phyloP scores from a whole-genome alignment of 2,329 filamentous ascomycete genomes.

The Phaeosphaeriaceae sp. region DNA sequence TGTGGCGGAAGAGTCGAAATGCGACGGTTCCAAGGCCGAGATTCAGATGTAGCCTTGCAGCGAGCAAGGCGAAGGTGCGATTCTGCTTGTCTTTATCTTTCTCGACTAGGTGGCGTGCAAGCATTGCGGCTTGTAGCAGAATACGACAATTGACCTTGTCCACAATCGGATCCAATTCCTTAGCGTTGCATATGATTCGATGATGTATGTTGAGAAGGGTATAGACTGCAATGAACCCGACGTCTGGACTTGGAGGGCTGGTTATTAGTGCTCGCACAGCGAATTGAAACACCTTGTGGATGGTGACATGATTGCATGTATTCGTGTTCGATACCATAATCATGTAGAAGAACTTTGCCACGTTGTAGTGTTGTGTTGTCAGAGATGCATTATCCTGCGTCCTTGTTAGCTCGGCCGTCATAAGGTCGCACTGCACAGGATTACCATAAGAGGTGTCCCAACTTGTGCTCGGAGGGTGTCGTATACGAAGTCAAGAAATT shows the following conservation, averaged over 20 bases:
- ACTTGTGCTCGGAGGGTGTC: not conserved
- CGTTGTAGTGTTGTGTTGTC: constrained; percentile 9
- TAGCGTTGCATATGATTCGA: constrained; percentile 2
- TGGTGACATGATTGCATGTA: not conserved
- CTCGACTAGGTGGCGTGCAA: constrained; percentile 31
- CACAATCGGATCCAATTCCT: constrained; percentile 3
- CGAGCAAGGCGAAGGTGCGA: constrained; percentile 37
- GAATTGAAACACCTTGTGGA: not conserved
- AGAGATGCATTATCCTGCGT: not conserved
- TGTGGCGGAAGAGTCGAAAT: constrained; percentile 34
- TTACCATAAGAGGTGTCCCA: not conserved
- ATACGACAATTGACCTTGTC: constrained; percentile 20
- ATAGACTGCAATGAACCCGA: constrained; percentile 29
- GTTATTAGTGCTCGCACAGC: constrained; percentile 23
- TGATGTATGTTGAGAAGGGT: constrained; percentile 31
- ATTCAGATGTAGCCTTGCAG: constrained; percentile 39
- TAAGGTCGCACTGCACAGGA: not conserved
- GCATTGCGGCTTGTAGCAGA: constrained; percentile 38
- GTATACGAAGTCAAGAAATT: not conserved
- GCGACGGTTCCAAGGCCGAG: constrained; percentile 40
- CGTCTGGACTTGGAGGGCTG: constrained; percentile 18
- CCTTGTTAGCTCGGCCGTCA: not conserved
- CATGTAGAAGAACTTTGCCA: constrained; percentile 36
- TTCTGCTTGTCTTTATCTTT: constrained; percentile 34
- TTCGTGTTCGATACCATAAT: constrained; percentile 24